Evolutionary conservation across 768 basidiomycete species (phyloP), one percentile per base, ranked within the genome.

Genomic region (Auriscalpium microsporum): DNA sequence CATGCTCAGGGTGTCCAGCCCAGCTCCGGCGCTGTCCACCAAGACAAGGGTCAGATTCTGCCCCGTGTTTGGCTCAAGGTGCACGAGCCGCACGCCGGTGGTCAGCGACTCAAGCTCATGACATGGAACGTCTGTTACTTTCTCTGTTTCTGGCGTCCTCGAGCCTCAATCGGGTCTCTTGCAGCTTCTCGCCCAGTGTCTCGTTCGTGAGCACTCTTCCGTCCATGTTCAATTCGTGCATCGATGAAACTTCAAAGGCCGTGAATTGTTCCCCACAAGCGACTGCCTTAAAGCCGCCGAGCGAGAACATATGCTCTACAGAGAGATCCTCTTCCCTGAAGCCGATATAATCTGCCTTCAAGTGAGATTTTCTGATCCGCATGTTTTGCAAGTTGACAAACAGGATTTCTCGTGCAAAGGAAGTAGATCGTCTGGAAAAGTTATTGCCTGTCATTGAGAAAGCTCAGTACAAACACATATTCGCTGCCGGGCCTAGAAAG

Each of bases 331-430:
- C 14, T 77, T 78, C 3, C 80, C 87, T 55, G 64, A 78, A n/a
- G 82, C 88, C 2, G 90, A 94, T 68, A 79, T 96, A 23, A 69
- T 93, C 45, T 95, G 93, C 66, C 77, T 96, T 45, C 94, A 96
- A 76, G 93, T 87, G 67, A 57, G 71, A 46, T 35, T 37, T 53
- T 38, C 48, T 44, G 50, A 52, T 49, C 51, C 50, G 34, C 46
- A 40, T 21, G 36, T 28, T 28, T 4, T 28, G 28, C 7, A 28
- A 28, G 37, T 50, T 42, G 47, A 50, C 33, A 17, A 19, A 57
- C 42, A 8, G 33, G 10, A 21, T 23, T 14, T 45, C 10, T n/a
- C 23, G n/a, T 35, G 23, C 19, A 28, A 65, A 96, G 91, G 94
- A 97, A 76, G 91, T 93, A 8, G 94, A 95, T 64, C 76, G 84